Conservation (phyloP, 805 yeast genomes). For the Zygosaccharomyces kombuchaensis region DNA sequence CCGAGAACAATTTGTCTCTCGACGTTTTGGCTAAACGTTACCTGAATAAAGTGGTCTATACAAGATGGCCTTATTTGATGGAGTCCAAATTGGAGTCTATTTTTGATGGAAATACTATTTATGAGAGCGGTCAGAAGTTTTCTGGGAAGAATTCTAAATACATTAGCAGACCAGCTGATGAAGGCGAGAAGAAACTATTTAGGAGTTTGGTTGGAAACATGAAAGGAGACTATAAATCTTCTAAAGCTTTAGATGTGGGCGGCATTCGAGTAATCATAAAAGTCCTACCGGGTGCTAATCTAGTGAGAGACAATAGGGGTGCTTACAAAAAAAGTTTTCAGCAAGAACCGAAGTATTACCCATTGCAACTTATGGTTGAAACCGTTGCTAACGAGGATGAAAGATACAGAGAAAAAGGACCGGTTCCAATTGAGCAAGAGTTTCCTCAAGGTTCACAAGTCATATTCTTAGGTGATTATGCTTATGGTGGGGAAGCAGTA, state of each 20-base stretch:
- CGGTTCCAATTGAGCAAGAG: conserved; percentile 75
- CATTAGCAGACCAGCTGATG: conserved; percentile 40
- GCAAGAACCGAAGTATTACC: conserved; percentile 50
- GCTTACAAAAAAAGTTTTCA: conserved; percentile 72
- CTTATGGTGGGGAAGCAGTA: conserved; percentile 76
- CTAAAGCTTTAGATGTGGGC: conserved; percentile 60
- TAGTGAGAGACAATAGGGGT: conserved; percentile 65
- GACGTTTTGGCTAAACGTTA: conserved; percentile 64
- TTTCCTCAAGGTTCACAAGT: conserved; percentile 70
- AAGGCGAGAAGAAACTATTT: conserved; percentile 47
- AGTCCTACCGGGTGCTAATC: conserved; percentile 74
- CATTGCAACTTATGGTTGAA: conserved; percentile 79
- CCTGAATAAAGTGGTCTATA: conserved; percentile 59
- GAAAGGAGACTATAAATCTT: conserved; percentile 41
- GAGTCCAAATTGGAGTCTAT: conserved; percentile 71
- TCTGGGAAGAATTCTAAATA: conserved; percentile 33
- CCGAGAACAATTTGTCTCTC: conserved; percentile 45
- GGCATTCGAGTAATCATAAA: conserved; percentile 54
- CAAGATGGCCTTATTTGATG: conserved; percentile 86
- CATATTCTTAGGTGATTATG: conserved; percentile 78
- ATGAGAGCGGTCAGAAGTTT: conserved; percentile 25
- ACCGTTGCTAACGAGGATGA: conserved; percentile 67
- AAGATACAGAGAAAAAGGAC: conserved; percentile 66
- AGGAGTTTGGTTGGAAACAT: conserved; percentile 40
- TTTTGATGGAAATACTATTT: conserved; percentile 49